Conservation (phyloP, 257 asterid species). For the Oldenlandia corymbosa region DNA sequence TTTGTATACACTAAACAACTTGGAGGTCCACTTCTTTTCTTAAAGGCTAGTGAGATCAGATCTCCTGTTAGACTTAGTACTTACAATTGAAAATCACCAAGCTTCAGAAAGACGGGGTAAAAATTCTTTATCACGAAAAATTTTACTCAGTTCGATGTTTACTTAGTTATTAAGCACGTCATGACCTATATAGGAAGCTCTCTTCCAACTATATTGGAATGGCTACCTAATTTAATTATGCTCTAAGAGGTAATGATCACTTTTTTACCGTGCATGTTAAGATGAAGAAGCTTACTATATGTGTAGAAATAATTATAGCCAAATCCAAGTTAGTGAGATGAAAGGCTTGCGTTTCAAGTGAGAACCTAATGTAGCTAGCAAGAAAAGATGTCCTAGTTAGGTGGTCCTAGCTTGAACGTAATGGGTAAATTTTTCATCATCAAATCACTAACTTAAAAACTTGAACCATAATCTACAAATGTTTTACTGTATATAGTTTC, state of each 20-base stretch:
- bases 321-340: too few relatives aligned
- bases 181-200: too few relatives aligned
- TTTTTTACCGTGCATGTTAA: too few relatives aligned
- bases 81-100: not conserved
- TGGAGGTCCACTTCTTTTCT: not conserved
- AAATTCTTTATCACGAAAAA: not conserved
- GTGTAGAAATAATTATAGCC: not conserved
- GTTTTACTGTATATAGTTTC: not conserved
- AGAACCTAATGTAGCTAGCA: conserved; percentile 6
- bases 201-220: not conserved
- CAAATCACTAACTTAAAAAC: not conserved
- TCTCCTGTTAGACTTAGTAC: too few relatives aligned
- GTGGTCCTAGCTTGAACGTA: not conserved
- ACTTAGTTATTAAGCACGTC: not conserved
- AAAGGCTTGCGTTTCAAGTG: not conserved
- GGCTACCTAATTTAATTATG: too few relatives aligned
- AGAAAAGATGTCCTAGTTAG: not conserved
- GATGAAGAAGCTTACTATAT: too few relatives aligned
- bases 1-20: not conserved
- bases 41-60: too few relatives aligned
- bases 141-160: not conserved
- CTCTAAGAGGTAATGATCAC: too few relatives aligned
- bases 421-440: not conserved
- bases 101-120: too few relatives aligned
- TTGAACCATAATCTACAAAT: conserved; percentile 5